Base-by-base conservation (phyloP, 2,329 filamentous ascomycete species). In the Ustulina deusta region DNA sequence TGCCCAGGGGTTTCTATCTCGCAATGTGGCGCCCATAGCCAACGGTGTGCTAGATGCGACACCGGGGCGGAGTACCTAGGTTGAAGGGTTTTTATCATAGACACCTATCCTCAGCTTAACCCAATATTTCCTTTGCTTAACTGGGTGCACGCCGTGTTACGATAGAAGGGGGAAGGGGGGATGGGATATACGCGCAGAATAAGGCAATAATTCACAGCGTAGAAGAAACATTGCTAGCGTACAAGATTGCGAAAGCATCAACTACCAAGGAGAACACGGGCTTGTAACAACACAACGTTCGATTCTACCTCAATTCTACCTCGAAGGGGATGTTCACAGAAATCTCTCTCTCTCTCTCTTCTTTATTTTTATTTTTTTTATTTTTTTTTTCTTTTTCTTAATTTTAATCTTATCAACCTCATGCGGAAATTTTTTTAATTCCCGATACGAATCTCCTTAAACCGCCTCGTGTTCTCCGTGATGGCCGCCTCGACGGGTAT, bases 401-500 rank as follows among this genome's bases (percentile, higher is more conserved):
- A n/a, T n/a, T n/a, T n/a, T n/a, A n/a, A n/a, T n/a, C n/a, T n/a
- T n/a, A n/a, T n/a, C n/a, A n/a, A n/a, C n/a, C n/a, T 20, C 29
- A 29, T 49, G 42, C n/a, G 20, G 3, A 6, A 2, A n/a, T 4
- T 22, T 3, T 17, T 13, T 38, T 29, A 68, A 20, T 59, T 34
- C 56, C 15, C 52, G 52, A 76, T 68, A 17, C 57, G 61, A 29
- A 76, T 75, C 6, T 69, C 72, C 71, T 81, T 81, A 51, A 81
- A 81, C 2, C 25, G 65, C 73, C 73, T 79, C 32, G 79, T 82
- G 52, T 81, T 81, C 7, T 79, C 73, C 9, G 80, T 87, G 63
- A 92, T 91, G 0, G 90, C 90, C 66, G 85, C 80, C 75, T 92
- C 90, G 11, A 92, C 90, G 0, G 90, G 90, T 69, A 92, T 78